A percentile compares a stretch with the other conserved stretches of the same genome.
phyloP scores from a whole-genome alignment of 1,284 basidiomycete species.

The Ceratobasidium papillatum region DNA sequence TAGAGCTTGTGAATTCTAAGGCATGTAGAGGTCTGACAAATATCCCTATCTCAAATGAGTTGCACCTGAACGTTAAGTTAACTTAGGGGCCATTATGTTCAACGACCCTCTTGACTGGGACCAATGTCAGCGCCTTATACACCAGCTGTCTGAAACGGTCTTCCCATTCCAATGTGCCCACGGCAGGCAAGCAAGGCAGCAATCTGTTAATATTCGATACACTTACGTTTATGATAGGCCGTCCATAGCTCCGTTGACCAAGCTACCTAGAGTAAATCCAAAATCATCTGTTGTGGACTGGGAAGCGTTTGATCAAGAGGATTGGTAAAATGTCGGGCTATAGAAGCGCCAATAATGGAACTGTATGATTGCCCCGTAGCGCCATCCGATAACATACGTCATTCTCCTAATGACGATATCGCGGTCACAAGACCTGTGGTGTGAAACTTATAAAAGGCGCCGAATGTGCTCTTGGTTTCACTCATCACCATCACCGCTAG shows the following conservation, averaged over 20 bases:
- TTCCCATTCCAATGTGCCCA: conserved; percentile 96
- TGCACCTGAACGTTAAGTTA: conserved; percentile 4
- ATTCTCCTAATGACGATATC: conserved; percentile 1
- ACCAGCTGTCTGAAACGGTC: conserved; percentile 70
- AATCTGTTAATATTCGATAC: not conserved
- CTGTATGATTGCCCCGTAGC: not conserved
- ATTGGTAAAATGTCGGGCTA: not conserved
- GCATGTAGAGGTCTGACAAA: conserved; percentile 80
- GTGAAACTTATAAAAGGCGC: conserved; percentile 21
- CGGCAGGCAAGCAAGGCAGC: conserved; percentile 57
- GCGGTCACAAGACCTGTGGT: conserved; percentile 24
- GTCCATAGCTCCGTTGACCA: conserved; percentile 59
- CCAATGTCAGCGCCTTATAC: conserved; percentile 77
- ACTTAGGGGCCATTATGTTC: conserved; percentile 93
- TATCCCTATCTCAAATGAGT: not conserved
- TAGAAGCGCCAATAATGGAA: not conserved
- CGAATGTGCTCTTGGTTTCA: not conserved
- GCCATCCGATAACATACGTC: conserved; percentile 23
- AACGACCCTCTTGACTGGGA: conserved; percentile 76
- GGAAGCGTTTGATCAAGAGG: conserved; percentile 23
- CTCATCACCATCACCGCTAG: not conserved
- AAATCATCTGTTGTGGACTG: conserved; percentile 4
- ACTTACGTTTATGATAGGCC: conserved; percentile 51
- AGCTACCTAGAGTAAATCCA: conserved; percentile 26
- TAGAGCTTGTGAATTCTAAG: conserved; percentile 89